Percentiles rank a stretch among this genome's conserved stretches.
These are phyloP conservation scores for Symbiotaphrina buchneri DNA, from an alignment of 495 filamentous ascomycete species.

Conservation along the genomic window DNA sequence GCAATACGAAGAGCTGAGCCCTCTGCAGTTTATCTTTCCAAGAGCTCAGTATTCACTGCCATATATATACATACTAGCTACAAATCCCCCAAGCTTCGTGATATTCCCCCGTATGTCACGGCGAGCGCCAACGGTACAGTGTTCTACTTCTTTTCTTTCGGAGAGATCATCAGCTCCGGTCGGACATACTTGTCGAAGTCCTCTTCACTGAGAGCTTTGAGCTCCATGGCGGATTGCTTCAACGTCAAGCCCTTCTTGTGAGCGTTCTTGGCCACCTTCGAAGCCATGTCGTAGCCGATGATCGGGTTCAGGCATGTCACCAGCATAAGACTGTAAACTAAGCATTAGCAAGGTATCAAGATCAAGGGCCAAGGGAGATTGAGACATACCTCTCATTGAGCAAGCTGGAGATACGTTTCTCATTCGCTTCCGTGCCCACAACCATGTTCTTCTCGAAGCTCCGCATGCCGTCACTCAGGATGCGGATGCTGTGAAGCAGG, in stretches of 20 bases:
- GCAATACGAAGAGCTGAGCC: too few species aligned
- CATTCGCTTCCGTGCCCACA: constrained; percentile 73
- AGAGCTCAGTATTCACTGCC: too few species aligned
- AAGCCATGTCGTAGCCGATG: constrained; percentile 96
- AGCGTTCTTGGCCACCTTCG: constrained; percentile 96
- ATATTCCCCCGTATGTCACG: too few species aligned
- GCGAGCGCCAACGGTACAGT: not conserved
- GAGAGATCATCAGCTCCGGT: constrained; percentile 93
- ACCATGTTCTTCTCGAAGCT: constrained; percentile 90
- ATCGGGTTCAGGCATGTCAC: constrained; percentile 97
- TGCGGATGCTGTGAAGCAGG: constrained; percentile 69
- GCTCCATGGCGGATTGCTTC: constrained; percentile 83
- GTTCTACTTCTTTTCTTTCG: constrained; percentile 30
- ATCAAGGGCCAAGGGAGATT: constrained; percentile 1
- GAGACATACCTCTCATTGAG: constrained; percentile 55
- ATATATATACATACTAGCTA: too few species aligned
- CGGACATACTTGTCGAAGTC: constrained; percentile 81
- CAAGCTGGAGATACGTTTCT: constrained; percentile 66
- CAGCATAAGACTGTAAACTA: constrained; percentile 58
- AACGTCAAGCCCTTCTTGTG: constrained; percentile 94
- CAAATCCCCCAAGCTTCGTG: too few species aligned
- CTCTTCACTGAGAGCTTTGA: constrained; percentile 70
- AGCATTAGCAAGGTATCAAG: not conserved
- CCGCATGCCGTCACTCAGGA: constrained; percentile 79
- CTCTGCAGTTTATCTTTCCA: too few species aligned